phyloP scores from a whole-genome alignment of 192 early-diverging fungal species.

The Coemansia sp. region DNA sequence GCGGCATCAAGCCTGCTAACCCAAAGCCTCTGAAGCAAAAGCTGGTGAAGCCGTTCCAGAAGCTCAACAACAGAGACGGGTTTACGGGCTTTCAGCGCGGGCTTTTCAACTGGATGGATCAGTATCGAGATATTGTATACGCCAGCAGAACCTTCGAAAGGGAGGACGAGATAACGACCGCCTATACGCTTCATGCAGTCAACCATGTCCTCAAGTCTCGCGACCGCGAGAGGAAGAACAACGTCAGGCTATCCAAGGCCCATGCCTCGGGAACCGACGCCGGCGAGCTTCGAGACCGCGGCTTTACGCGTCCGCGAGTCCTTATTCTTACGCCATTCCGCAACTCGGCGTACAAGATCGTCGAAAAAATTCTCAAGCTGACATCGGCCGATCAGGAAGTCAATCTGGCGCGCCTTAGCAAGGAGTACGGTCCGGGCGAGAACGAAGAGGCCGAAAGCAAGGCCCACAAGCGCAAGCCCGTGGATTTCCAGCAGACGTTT shows the following conservation, averaged over 20 bases:
- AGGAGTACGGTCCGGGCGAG: conserved; percentile 62
- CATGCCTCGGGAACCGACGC: conserved; percentile 56
- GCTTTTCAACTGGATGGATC: conserved; percentile 62
- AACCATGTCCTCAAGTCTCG: conserved; percentile 88
- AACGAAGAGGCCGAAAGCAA: conserved; percentile 57
- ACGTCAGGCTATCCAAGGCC: conserved; percentile 63
- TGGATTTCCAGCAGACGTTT: conserved; percentile 81
- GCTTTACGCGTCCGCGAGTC: conserved; percentile 90
- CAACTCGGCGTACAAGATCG: conserved; percentile 75
- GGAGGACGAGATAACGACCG: conserved; percentile 65
- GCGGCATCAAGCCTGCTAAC: conserved; percentile 19
- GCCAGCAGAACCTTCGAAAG: conserved; percentile 60
- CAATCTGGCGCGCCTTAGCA: conserved; percentile 78
- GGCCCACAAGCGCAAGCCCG: conserved; percentile 63
- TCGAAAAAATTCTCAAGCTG: conserved; percentile 70
- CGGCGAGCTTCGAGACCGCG: conserved; percentile 88
- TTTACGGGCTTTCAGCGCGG: conserved; percentile 55
- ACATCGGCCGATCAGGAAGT: conserved; percentile 80
- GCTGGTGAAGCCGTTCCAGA: conserved; percentile 34
- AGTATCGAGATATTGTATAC: conserved; percentile 78
- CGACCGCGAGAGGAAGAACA: conserved; percentile 67
- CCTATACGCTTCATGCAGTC: conserved; percentile 79
- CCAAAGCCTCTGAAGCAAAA: conserved; percentile 30
- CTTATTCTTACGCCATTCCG: conserved; percentile 87
- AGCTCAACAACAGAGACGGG: conserved; percentile 26